Conservation (phyloP, 1,284 basidiomycete species). For the Mycena citricolor region DNA sequence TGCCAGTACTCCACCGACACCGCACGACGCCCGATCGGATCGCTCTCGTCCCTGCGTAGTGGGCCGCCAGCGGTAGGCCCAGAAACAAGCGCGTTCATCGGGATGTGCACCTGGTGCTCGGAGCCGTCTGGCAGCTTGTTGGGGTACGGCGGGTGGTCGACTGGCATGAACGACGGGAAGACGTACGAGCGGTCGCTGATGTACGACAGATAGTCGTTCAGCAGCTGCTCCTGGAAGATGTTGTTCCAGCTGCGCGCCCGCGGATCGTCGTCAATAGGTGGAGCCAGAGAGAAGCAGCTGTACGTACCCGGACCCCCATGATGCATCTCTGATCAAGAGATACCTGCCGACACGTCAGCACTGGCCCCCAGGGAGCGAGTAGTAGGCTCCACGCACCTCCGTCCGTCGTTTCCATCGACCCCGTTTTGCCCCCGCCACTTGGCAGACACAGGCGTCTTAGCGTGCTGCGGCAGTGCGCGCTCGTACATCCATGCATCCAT, state of each 20-base stretch:
- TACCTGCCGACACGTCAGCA: conserved; percentile 40
- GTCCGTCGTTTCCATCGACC: neutral
- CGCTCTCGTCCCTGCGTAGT: conserved; percentile 10
- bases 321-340: conserved; percentile 18
- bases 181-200: conserved; percentile 46
- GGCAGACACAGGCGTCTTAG: neutral
- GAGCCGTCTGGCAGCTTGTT: conserved; percentile 11
- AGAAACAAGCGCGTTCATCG: conserved; percentile 37
- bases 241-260: conserved; percentile 46
- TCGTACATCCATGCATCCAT: conserved; percentile 37
- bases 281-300: neutral
- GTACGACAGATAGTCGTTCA: conserved; percentile 46
- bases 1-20: conserved; percentile 43
- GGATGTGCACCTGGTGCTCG: conserved; percentile 31
- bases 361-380: conserved; percentile 22
- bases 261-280: neutral
- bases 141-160: conserved; percentile 37
- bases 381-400: neutral
- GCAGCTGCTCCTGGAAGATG: conserved; percentile 44
- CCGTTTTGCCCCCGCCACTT: no score
- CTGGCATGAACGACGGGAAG: conserved; percentile 28
- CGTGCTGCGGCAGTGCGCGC: conserved; percentile 42
- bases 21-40: conserved; percentile 24
- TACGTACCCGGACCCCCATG: conserved; percentile 11
- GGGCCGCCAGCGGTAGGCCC: conserved; percentile 35